Conservation (phyloP, 306 rosid genomes). For the Dalbergia cultrata region DNA sequence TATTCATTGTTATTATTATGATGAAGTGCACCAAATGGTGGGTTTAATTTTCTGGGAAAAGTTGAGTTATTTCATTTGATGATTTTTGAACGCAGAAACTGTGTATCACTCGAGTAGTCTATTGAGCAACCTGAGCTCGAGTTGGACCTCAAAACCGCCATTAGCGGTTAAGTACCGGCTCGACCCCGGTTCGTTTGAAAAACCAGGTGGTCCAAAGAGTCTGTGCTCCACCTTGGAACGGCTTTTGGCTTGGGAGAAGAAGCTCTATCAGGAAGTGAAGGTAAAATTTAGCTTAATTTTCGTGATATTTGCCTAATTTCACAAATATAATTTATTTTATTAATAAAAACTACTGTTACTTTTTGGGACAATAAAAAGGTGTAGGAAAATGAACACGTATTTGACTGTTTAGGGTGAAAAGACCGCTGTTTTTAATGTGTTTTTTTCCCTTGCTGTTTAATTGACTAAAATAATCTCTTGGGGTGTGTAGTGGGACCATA, state of each 20-base stretch:
- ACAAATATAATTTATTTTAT: not conserved
- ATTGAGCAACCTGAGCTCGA: constrained; percentile 80
- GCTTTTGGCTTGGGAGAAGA: constrained; percentile 96
- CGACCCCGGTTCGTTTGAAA: constrained; percentile 69
- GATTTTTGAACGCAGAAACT: constrained; percentile 69
- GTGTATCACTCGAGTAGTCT: constrained; percentile 90
- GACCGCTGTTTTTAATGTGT: not conserved
- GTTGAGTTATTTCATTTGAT: not conserved
- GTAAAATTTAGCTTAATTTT: constrained; percentile 45
- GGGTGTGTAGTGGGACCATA: constrained; percentile 10
- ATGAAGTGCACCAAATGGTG: not conserved
- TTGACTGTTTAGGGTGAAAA: constrained; percentile 39
- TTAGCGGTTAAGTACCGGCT: constrained; percentile 82
- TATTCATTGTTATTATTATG: too few relatives aligned
- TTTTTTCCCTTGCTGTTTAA: not conserved
- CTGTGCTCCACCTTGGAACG: constrained; percentile 87
- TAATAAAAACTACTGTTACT: not conserved
- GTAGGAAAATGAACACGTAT: constrained; percentile 12
- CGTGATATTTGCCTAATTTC: not conserved
- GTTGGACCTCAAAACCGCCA: constrained; percentile 95
- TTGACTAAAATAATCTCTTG: constrained; percentile 41
- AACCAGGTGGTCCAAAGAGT: constrained; percentile 76
- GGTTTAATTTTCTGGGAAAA: not conserved
- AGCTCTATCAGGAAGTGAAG: constrained; percentile 89
- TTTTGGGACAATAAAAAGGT: constrained; percentile 30